Base-by-base conservation (phyloP, 257 asterid species). In the Jasminum sambac region DNA sequence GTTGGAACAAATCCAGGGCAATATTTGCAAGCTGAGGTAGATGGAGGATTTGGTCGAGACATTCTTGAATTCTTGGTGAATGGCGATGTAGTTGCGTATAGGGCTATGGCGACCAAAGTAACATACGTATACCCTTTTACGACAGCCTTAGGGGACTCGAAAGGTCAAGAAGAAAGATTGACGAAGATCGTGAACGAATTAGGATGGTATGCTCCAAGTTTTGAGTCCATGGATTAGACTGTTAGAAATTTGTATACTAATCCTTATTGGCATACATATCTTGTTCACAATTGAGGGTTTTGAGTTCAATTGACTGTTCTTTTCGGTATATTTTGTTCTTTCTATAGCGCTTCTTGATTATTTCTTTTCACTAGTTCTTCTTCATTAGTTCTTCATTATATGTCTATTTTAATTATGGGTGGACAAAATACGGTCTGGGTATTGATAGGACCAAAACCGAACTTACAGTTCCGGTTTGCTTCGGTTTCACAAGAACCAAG, bases 111-210 rank as follows among this genome's bases (percentile, higher is more conserved):
- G 8, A 84, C 84, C n/a, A 89, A 89, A 66, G 96, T 93, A 11
- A 89, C 91, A 0, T 93, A 87, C 57, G 72, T 93, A 14, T 93
- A 93, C 67, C 98, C 98, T 6, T 93, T 93, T 72, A 93, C 98
- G 0, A 93, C 98, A 5, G 96, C 97, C 12, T 86, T 93, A 14
- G 98, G 98, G n/a, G 96, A 93, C 78, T 87, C 97, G 0, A 89
- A 90, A 71, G 98, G 97, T 23, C 90, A 93, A 72, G 90, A 93
- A 79, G 84, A 75, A 66, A 89, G 98, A 82, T 2, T 89, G 83
- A 82, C 83, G 76, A 81, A 73, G 68, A 87, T 93, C 16, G 41
- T 86, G 39, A 75, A 81, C 11, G 88, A 87, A 78, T 77, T 93
- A 61, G 96, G 96, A 21, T 93, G 98, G 98, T 86, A 78, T 85